phyloP scores from a whole-genome alignment of 305 asterid genomes.

The Fraxinus xanthoxyloides region DNA sequence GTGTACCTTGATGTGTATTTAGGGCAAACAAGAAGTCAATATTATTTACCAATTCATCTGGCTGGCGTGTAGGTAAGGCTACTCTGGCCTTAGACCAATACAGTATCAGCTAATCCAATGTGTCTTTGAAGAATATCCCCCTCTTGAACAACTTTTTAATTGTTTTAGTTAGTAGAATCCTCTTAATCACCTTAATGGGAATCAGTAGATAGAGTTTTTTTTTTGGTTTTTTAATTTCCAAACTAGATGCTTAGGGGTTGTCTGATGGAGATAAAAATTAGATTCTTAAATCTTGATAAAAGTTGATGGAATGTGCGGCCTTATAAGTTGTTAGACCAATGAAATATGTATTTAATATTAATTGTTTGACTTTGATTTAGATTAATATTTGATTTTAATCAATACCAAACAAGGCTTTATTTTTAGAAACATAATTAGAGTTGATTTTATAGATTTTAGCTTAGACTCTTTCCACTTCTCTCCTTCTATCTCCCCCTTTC shows the following conservation, averaged over 20 bases:
- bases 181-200: background rate
- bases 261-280: too few species aligned
- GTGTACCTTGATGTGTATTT: background rate
- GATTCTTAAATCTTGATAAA: too few species aligned
- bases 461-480: background rate
- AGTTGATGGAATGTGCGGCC: too few species aligned
- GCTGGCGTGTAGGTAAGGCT: background rate
- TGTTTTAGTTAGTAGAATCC: background rate
- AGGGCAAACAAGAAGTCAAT: background rate
- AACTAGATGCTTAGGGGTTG: background rate
- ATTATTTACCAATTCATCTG: background rate
- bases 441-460: background rate
- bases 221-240: too few species aligned
- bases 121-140: background rate
- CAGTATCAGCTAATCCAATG: background rate
- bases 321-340: too few species aligned
- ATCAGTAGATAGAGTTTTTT: background rate
- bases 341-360: too few species aligned
- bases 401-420: too few species aligned
- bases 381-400: too few species aligned
- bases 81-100: background rate
- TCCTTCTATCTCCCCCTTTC: background rate
- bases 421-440: background rate
- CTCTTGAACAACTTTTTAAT: background rate
- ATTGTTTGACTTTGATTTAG: too few species aligned